Evolutionary conservation across 1,284 basidiomycete genomes (phyloP).

Genomic region (Tilletia setariae): DNA sequence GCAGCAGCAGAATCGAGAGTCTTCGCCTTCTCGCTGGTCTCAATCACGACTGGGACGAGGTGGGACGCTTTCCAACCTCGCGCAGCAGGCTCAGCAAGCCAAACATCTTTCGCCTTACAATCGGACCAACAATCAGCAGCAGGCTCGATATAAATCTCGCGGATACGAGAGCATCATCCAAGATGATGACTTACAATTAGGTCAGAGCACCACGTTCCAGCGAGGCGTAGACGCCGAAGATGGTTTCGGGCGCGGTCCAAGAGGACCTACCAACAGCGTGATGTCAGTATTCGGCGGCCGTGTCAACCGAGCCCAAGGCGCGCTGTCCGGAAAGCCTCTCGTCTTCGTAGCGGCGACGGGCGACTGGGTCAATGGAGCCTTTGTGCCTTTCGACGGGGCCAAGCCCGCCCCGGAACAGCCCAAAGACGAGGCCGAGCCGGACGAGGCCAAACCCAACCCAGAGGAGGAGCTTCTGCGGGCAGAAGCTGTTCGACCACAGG

Average conservation of each 20-base stretch:
- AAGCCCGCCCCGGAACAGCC: not conserved
- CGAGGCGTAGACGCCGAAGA: too few relatives aligned
- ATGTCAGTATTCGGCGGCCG: not conserved
- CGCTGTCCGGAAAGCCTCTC: not conserved
- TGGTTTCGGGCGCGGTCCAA: too few relatives aligned
- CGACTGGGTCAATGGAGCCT: constrained; percentile 11
- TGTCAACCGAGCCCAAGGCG: not conserved
- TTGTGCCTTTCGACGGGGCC: not conserved
- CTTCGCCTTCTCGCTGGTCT: not conserved
- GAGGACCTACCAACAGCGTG: not conserved
- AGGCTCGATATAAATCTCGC: not conserved
- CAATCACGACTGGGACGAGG: too few relatives aligned
- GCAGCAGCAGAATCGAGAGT: not conserved
- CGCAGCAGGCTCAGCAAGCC: not conserved
- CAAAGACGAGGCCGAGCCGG: not conserved
- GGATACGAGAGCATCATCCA: not conserved
- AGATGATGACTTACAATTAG: not conserved
- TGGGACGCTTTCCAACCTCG: not conserved
- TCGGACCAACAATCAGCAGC: not conserved
- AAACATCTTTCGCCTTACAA: too few relatives aligned
- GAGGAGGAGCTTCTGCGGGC: not conserved
- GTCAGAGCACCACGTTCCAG: not conserved
- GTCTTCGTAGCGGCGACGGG: constrained; percentile 6
- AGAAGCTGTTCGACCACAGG: not conserved
- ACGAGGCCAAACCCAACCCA: not conserved